phyloP scores from a whole-genome alignment of 331 rosid species.

The Spiraea crenata region DNA sequence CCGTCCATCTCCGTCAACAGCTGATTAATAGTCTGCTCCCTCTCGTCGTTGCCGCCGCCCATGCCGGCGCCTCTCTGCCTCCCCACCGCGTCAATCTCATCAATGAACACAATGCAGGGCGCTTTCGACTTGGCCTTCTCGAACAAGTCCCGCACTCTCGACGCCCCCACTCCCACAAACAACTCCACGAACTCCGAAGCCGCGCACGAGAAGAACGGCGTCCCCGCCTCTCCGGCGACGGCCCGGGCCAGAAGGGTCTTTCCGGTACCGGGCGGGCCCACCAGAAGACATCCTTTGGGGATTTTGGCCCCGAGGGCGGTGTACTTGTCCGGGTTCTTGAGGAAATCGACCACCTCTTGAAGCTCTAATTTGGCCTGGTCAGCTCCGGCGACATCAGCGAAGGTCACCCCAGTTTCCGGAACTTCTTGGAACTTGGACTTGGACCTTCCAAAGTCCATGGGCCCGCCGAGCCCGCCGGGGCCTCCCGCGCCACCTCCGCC shows the following conservation, averaged over 20 bases:
- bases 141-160: constrained; percentile 86
- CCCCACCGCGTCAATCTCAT: constrained; percentile 96
- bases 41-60: constrained; percentile 98
- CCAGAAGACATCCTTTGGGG: no score
- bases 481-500: no score
- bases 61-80: constrained; percentile 99
- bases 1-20: constrained; percentile 99
- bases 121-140: constrained; percentile 98
- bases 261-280: constrained; percentile 66
- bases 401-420: no score
- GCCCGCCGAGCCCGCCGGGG: no score
- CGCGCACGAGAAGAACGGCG: constrained; percentile 77
- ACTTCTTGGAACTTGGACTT: no score
- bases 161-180: constrained; percentile 88
- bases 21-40: constrained; percentile 98
- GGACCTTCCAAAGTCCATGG: no score
- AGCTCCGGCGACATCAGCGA: no score
- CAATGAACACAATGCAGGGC: constrained; percentile 97
- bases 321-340: no score
- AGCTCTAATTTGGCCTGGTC: no score
- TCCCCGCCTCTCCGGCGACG: constrained; percentile 98
- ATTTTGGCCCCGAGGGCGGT: no score
- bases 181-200: constrained; percentile 94
- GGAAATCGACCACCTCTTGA: no score
- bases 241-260: constrained; percentile 87